Evolutionary conservation across 306 rosid species (phyloP), one percentile per base, ranked within the genome.

Genomic region (Dalbergia cochinchinensis): DNA sequence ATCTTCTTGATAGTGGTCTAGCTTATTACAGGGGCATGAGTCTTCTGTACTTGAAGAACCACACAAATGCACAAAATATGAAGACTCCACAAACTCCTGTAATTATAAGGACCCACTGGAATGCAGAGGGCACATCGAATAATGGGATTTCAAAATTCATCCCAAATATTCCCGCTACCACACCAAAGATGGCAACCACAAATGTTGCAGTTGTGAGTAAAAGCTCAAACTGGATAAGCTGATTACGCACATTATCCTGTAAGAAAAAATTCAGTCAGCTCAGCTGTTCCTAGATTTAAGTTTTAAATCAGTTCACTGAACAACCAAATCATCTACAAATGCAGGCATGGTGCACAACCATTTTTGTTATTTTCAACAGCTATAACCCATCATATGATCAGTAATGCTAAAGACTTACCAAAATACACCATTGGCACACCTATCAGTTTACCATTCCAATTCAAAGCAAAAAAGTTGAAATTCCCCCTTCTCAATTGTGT

Each of bases 241-340:
- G 99, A 51, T 96, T 96, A 39, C 99, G 92, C 11, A 96, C 98
- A 62, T 96, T 96, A 88, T 96, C 99, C 99, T 96, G 92, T 72
- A 69, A 73, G 44, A 72, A 70, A 45, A 71, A 76, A 0, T 35
- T 58, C 33, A 15, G 39, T 41, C 9, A 71, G 63, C 64, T 68
- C 11, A 71, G 67, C 59, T 68, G 20, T 48, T 48, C 47, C 60
- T 20, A 33, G 7, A 69, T 11, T 60, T 73, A 22, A 60, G 65
- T 54, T 12, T 51, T 73, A 22, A 60, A 70, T 63, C 72, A 14
- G 61, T 78, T 65, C 19, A 15, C 34, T 37, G 11, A 71, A 51
- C 60, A n/a, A 55, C 22, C 60, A 59, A 72, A 48, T 53, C 55
- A 18, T 63, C 63, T 51, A 51, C 47, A 51, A 55, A 82, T 8